Conservation (phyloP, 2,329 filamentous ascomycete species). For the Mollisiaceae sp. region DNA sequence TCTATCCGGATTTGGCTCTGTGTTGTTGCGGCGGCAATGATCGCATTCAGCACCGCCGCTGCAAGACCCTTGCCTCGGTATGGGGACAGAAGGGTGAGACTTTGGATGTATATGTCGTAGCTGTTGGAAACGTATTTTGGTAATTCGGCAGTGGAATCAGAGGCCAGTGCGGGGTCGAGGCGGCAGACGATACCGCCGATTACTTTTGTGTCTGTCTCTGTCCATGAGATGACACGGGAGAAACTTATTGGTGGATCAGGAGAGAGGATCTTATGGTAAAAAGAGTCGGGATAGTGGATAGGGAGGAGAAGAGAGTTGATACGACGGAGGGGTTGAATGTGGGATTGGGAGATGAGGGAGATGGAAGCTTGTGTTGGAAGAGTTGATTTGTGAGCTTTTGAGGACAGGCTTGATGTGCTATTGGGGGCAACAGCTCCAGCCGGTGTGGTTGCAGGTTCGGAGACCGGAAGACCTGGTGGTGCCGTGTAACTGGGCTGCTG, state of each 20-base stretch:
- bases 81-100: slow-evolving; percentile 65
- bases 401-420: background rate
- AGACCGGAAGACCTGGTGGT: slow-evolving; percentile 42
- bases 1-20: slow-evolving; percentile 43
- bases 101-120: slow-evolving; percentile 67
- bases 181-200: slow-evolving; percentile 67
- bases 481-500: slow-evolving; percentile 51
- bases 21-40: slow-evolving; percentile 42
- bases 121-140: slow-evolving; percentile 31
- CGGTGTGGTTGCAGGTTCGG: slow-evolving; percentile 23
- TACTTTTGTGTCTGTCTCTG: slow-evolving; percentile 54
- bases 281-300: slow-evolving; percentile 66
- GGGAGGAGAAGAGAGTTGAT: slow-evolving; percentile 70
- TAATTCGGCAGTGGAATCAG: slow-evolving; percentile 25
- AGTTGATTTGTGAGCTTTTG: slow-evolving; percentile 33
- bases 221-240: slow-evolving; percentile 65
- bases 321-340: slow-evolving; percentile 64
- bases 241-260: slow-evolving; percentile 52
- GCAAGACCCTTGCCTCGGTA: slow-evolving; percentile 66
- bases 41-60: slow-evolving; percentile 54
- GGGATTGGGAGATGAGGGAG: slow-evolving; percentile 53
- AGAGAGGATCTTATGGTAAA: slow-evolving; percentile 62
- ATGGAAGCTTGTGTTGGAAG: slow-evolving; percentile 55
- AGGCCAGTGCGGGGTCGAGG: slow-evolving; percentile 53
- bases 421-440: background rate